phyloP scores from a whole-genome alignment of 805 yeast genomes.

The Schwanniomyces occidentalis region DNA sequence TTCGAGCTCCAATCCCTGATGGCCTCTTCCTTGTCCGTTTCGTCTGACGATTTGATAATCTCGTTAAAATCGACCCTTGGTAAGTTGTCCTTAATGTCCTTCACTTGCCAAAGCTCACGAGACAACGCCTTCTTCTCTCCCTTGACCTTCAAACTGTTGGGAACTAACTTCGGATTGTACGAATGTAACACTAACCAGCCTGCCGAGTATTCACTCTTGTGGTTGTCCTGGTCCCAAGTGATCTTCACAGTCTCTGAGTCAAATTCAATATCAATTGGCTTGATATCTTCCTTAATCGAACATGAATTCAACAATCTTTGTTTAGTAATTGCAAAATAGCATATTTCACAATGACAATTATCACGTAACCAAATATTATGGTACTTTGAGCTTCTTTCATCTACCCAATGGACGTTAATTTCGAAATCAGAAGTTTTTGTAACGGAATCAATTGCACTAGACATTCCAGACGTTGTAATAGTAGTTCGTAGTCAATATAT shows the following conservation, averaged over 20 bases:
- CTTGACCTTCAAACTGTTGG: constrained; percentile 23
- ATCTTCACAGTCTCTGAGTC: constrained; percentile 15
- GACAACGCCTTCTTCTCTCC: constrained; percentile 31
- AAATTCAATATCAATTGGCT: constrained; percentile 14
- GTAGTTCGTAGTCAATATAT: no score
- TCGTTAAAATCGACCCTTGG: constrained; percentile 51
- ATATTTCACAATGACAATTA: constrained; percentile 56
- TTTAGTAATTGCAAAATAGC: constrained; percentile 56
- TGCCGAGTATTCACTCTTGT: constrained; percentile 35
- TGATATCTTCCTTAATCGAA: constrained; percentile 33
- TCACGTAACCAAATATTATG: constrained; percentile 67
- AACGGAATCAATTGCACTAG: constrained; percentile 1
- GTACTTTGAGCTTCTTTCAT: constrained; percentile 13
- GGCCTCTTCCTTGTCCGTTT: constrained; percentile 37
- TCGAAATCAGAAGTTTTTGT: background rate
- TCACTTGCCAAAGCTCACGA: constrained; percentile 46
- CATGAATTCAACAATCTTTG: constrained; percentile 62
- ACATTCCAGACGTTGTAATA: no score
- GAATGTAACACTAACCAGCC: constrained; percentile 52
- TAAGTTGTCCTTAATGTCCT: constrained; percentile 34
- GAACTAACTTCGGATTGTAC: constrained; percentile 50
- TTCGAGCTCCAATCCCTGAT: constrained; percentile 56
- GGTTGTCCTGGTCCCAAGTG: constrained; percentile 43
- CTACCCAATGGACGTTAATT: constrained; percentile 7
- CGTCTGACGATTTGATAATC: constrained; percentile 39